phyloP scores from a whole-genome alignment of 129 eudicot species.

The Flaveria robusta region DNA sequence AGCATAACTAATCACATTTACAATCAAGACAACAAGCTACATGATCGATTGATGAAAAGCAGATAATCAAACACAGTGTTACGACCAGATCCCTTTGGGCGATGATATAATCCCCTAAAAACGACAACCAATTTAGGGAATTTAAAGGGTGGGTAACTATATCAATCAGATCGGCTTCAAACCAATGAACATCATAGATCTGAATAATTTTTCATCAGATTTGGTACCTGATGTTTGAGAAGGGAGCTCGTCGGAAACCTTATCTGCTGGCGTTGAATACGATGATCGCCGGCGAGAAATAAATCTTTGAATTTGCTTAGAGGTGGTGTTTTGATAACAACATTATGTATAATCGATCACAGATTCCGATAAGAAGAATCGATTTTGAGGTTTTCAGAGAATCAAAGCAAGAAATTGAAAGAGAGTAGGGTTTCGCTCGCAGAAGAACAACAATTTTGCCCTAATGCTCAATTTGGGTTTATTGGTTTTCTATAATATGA shows the following conservation, averaged over 20 bases:
- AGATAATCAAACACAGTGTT: background rate
- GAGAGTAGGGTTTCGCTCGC: no score
- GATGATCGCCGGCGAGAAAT: no score
- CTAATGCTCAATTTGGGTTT: background rate
- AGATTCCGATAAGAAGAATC: background rate
- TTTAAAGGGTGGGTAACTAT: no score
- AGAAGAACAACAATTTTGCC: background rate
- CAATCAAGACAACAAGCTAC: background rate
- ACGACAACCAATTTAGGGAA: background rate
- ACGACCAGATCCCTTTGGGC: background rate
- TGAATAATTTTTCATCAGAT: no score
- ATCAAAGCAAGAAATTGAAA: no score
- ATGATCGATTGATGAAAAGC: background rate
- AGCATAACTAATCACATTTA: background rate
- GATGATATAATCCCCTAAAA: background rate
- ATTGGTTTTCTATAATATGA: no score
- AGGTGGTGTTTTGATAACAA: no score
- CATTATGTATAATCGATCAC: background rate
- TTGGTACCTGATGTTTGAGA: conserved; percentile 12
- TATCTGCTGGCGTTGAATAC: no score
- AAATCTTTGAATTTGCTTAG: no score
- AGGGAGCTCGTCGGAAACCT: background rate
- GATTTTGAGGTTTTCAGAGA: no score
- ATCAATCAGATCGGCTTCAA: conserved; percentile 14
- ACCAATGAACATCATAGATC: conserved; percentile 18